Evolutionary conservation across 345 rosid species (phyloP).

Genomic region (Angophora floribunda): DNA sequence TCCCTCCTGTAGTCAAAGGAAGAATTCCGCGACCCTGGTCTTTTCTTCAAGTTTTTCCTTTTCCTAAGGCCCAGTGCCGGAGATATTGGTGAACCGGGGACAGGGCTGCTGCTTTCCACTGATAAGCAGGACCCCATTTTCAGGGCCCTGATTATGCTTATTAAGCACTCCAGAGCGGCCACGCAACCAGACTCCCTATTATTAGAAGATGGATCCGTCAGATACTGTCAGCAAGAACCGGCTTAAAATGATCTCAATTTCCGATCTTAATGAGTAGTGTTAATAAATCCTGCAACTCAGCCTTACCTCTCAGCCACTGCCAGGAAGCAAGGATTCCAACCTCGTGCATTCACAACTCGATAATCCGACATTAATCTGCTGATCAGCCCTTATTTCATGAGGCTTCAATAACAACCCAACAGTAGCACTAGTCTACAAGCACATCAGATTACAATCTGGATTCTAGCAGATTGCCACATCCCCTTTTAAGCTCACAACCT

Average conservation of each 20-base stretch:
- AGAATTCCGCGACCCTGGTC: slow-evolving; percentile 12
- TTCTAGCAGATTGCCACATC: background rate
- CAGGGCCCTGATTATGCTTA: slow-evolving; percentile 97
- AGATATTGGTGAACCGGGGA: slow-evolving; percentile 81
- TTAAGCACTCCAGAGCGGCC: slow-evolving; percentile 97
- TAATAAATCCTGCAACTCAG: background rate
- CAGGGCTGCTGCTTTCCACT: slow-evolving; percentile 80
- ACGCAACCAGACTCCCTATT: slow-evolving; percentile 39
- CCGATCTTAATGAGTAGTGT: background rate
- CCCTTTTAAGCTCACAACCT: background rate
- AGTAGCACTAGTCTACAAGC: background rate
- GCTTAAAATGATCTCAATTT: background rate
- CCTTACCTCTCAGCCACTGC: background rate
- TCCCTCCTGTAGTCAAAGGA: slow-evolving; percentile 19
- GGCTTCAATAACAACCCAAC: background rate
- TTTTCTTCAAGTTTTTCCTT: slow-evolving; percentile 61
- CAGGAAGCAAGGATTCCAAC: background rate
- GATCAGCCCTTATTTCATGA: background rate
- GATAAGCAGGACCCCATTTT: slow-evolving; percentile 99
- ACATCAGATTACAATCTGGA: background rate
- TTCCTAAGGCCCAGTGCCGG: slow-evolving; percentile 50
- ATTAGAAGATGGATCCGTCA: slow-evolving; percentile 54
- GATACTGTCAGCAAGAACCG: slow-evolving; percentile 3
- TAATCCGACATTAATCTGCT: background rate
- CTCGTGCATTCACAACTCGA: background rate